These are phyloP conservation scores for Papiliotrema flavescens DNA, from an alignment of 1,284 basidiomycete species.

Conservation along the genomic window DNA sequence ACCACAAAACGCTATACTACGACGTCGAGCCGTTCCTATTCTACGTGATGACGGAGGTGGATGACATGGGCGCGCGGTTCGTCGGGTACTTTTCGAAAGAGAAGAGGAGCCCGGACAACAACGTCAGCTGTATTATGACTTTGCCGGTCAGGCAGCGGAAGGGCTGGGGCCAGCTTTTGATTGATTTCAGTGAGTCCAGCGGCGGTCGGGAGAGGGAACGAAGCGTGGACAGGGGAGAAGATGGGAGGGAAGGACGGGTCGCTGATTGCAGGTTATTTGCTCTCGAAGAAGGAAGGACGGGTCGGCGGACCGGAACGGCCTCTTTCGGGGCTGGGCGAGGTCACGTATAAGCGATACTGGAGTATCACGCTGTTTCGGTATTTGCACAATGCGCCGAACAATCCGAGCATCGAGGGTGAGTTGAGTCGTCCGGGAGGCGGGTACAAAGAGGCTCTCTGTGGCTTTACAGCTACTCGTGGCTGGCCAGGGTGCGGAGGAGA, in stretches of 20 bases:
- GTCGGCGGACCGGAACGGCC: constrained; percentile 90
- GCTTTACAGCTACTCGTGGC: background rate
- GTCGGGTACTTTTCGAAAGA: constrained; percentile 99
- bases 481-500: no score
- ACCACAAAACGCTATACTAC: constrained; percentile 99
- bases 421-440: background rate
- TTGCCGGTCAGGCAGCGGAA: constrained; percentile 89
- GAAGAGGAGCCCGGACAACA: constrained; percentile 92
- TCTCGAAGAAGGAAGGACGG: constrained; percentile 90
- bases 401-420: constrained; percentile 71
- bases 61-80: constrained; percentile 86
- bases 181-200: constrained; percentile 82
- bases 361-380: constrained; percentile 83
- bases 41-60: constrained; percentile 92
- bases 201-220: background rate
- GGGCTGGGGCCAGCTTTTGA: constrained; percentile 91
- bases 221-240: no score
- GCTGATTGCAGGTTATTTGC: constrained; percentile 69
- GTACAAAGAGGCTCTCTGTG: background rate
- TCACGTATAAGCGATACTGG: constrained; percentile 96
- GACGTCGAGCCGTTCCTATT: constrained; percentile 99
- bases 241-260: no score
- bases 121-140: constrained; percentile 99
- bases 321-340: constrained; percentile 78
- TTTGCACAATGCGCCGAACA: constrained; percentile 57